These are phyloP conservation scores for Cladosporium sp. DNA, from an alignment of 2,329 filamentous ascomycete genomes.

Conservation along the genomic window DNA sequence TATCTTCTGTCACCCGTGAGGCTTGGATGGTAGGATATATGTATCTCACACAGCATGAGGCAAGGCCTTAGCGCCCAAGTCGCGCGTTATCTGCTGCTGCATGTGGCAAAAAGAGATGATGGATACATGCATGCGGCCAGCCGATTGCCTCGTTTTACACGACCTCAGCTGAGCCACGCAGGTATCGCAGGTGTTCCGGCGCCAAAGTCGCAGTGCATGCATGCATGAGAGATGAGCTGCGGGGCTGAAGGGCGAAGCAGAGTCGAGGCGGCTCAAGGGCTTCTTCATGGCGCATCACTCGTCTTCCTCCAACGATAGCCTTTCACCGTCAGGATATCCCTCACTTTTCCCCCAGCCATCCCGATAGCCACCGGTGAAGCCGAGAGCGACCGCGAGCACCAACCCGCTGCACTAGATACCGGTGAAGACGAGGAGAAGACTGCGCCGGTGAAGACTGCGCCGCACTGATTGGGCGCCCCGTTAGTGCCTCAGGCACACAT, in stretches of 20 bases:
- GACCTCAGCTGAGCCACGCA: conserved; percentile 3
- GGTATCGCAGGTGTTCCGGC: background rate
- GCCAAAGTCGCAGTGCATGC: background rate
- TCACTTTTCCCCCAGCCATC: background rate
- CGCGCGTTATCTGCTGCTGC: background rate
- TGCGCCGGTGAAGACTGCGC: background rate
- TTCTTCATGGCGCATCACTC: background rate
- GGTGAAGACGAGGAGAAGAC: background rate
- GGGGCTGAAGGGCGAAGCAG: background rate
- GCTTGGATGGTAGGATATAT: background rate
- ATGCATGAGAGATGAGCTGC: background rate
- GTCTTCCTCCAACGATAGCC: background rate
- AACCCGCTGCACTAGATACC: background rate
- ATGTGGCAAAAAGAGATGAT: background rate
- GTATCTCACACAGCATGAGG: background rate
- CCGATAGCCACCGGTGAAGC: background rate
- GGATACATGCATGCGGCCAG: background rate
- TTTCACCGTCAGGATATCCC: background rate
- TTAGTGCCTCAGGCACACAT: background rate
- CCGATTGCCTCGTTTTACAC: background rate
- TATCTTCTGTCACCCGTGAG: background rate
- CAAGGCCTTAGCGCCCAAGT: background rate
- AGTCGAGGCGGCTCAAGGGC: background rate
- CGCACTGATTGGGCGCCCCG: background rate
- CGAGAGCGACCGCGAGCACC: background rate